Evolutionary conservation across 2,329 filamentous ascomycete species (phyloP).

Genomic region (Scytalidium lignicola): DNA sequence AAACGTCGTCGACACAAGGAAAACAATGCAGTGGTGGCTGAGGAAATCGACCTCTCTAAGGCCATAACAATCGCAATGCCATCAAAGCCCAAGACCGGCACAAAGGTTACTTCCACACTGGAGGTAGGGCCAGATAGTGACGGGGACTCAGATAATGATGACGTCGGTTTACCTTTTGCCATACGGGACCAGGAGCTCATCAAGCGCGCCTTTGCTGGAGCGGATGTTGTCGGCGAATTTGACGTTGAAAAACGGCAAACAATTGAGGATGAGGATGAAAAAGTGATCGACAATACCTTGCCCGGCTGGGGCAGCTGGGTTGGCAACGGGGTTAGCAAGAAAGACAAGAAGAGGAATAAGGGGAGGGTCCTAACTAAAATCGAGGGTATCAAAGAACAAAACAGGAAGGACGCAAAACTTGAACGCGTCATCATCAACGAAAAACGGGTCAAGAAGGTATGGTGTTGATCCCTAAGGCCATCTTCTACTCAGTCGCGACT

Average conservation of each 20-base stretch:
- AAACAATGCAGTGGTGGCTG: constrained; percentile 24
- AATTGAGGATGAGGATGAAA: constrained; percentile 73
- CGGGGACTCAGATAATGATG: constrained; percentile 28
- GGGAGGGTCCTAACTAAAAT: constrained; percentile 58
- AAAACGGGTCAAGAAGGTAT: constrained; percentile 81
- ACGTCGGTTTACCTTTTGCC: constrained; percentile 49
- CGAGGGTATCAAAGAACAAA: constrained; percentile 68
- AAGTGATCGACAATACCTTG: constrained; percentile 76
- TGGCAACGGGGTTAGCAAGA: constrained; percentile 73
- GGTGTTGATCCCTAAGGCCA: constrained; percentile 10
- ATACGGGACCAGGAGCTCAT: constrained; percentile 64
- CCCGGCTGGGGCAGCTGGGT: constrained; percentile 94
- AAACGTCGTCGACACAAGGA: constrained; percentile 26
- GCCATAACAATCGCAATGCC: constrained; percentile 24
- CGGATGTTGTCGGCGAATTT: constrained; percentile 79
- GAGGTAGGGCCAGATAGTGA: constrained; percentile 8
- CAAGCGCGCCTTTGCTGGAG: constrained; percentile 78
- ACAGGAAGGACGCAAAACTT: constrained; percentile 77
- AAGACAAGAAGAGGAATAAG: constrained; percentile 59
- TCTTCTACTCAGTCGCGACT: not conserved
- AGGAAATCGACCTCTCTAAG: constrained; percentile 26
- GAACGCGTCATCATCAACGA: constrained; percentile 88
- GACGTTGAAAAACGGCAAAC: constrained; percentile 70
- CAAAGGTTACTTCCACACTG: constrained; percentile 16
- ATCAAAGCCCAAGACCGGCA: constrained; percentile 19